A percentile compares a stretch with the other conserved stretches of the same genome.
phyloP scores from a whole-genome alignment of 106 monocot species.

The Dendrobium catenatum region DNA sequence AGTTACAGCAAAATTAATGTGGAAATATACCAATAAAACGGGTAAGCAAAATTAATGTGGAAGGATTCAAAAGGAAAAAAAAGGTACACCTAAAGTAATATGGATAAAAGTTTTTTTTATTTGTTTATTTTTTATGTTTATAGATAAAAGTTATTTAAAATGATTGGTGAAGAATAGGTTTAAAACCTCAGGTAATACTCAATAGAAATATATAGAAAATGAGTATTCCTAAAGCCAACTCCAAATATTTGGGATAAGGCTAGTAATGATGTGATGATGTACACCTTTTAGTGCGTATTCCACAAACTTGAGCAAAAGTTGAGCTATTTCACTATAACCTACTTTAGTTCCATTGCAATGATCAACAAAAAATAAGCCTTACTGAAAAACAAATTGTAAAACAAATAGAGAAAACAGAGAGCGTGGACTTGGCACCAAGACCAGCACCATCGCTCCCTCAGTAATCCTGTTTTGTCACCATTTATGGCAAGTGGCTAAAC shows the following conservation, averaged over 20 bases:
- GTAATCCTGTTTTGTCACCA: too few relatives aligned
- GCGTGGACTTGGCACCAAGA: too few relatives aligned
- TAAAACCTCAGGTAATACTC: not conserved
- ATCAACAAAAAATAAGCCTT: not conserved
- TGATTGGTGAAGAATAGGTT: not conserved
- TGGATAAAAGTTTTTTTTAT: not conserved
- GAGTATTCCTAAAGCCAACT: not conserved
- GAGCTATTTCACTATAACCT: not conserved
- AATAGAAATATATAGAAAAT: not conserved
- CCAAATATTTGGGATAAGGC: not conserved
- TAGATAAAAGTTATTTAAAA: not conserved
- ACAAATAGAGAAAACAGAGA: too few relatives aligned
- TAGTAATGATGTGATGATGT: not conserved
- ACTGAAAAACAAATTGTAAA: too few relatives aligned
- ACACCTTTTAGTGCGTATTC: not conserved
- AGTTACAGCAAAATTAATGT: too few relatives aligned
- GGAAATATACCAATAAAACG: not conserved
- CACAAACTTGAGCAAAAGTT: not conserved
- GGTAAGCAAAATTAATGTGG: not conserved
- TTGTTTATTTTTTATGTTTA: too few relatives aligned
- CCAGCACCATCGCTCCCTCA: too few relatives aligned
- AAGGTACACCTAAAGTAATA: not conserved
- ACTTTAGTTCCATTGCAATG: not conserved
- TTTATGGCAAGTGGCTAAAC: too few relatives aligned
- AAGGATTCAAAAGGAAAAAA: not conserved